Evolutionary conservation across 331 rosid species (phyloP).

Genomic region (Erythrophleum ivorense): DNA sequence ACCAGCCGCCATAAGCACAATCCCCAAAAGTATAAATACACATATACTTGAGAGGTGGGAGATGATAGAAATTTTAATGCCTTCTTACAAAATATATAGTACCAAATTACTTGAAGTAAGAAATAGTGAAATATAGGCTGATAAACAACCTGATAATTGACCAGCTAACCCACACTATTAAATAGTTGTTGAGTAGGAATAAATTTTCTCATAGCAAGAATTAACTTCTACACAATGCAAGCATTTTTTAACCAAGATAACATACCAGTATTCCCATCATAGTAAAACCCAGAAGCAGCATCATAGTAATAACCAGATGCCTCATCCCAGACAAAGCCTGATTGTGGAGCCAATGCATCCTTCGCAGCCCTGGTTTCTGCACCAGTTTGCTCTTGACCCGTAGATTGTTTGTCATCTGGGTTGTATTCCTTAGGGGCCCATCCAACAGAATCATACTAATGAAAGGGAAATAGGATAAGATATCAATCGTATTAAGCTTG

Average conservation of each 20-base stretch:
- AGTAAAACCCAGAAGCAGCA: constrained; percentile 97
- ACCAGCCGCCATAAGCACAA: constrained; percentile 32
- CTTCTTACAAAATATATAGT: neutral
- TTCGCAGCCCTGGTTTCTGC: constrained; percentile 53
- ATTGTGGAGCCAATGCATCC: constrained; percentile 76
- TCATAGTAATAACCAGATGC: constrained; percentile 98
- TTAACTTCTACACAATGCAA: constrained; percentile 9
- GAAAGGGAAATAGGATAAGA: constrained; percentile 21
- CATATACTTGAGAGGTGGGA: neutral
- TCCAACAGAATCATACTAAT: constrained; percentile 93
- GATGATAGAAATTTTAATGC: constrained; percentile 17
- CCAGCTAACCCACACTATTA: neutral
- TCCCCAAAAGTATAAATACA: constrained; percentile 9
- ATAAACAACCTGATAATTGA: constrained; percentile 1
- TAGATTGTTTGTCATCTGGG: constrained; percentile 78
- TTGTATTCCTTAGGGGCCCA: constrained; percentile 99
- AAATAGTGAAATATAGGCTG: neutral
- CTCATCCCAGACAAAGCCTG: constrained; percentile 98
- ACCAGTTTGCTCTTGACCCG: constrained; percentile 63
- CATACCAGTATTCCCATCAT: constrained; percentile 95
- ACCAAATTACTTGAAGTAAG: constrained; percentile 4
- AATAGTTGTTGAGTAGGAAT: neutral
- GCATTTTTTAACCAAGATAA: constrained; percentile 29
- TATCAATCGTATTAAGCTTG: constrained; percentile 12
- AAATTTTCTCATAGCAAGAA: neutral